Base-by-base conservation (phyloP, 2,329 filamentous ascomycete genomes). In the Hyphodiscus sp. region DNA sequence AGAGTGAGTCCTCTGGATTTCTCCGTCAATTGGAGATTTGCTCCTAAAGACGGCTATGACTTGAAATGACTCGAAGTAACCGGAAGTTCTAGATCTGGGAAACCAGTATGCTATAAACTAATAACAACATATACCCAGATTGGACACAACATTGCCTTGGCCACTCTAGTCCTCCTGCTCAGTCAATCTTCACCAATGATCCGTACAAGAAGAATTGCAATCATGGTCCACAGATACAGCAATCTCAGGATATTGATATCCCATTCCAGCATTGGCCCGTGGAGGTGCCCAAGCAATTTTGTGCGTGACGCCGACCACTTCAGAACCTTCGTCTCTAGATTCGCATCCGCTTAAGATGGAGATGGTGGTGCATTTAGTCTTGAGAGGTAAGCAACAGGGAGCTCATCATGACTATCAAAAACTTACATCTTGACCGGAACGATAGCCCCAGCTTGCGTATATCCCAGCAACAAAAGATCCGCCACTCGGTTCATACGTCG, bases 381-480 rank as follows among this genome's bases (percentile, higher is more conserved):
- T 33, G 46, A 20, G 53, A 43, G 20, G 29, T 33, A 7, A 33
- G 29, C 29, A 33, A 8, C 13, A 13, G n/a, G n/a, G n/a, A n/a
- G n/a, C n/a, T n/a, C n/a, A n/a, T n/a, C n/a, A n/a, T n/a, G n/a
- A n/a, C n/a, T n/a, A n/a, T n/a, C n/a, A n/a, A n/a, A n/a, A n/a
- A n/a, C n/a, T n/a, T 20, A 50, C 3, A 15, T 41, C 20, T 2
- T 42, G 15, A 18, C 49, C 50, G 15, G 43, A 18, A 1, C 38
- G 33, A 26, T 58, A 55, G 1, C 50, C 56, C 47, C 47, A 58
- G 20, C 48, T 58, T 2, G 51, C 53, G 43, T 58, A 58, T 11
- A 55, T 42, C 1, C 56, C 56, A 6, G 53, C 53, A 4, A 58
- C 49, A 42, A 58, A 49, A 3, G 48, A 29, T 10, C 42, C 45